These are phyloP conservation scores for Syzygium grande DNA, from an alignment of 345 rosid species.

Conservation along the genomic window DNA sequence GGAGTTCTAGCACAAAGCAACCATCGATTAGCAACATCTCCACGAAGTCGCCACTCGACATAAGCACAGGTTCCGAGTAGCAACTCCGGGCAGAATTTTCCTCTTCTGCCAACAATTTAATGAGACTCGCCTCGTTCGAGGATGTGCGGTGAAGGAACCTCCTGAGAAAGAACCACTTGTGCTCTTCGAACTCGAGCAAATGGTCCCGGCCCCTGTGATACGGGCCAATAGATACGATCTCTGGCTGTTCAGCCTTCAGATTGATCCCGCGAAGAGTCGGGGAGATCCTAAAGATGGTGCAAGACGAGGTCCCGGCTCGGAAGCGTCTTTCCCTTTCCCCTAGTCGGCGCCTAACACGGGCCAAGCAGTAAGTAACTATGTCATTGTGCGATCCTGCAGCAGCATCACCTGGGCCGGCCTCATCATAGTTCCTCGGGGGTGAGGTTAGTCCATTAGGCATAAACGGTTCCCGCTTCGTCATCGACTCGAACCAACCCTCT, in stretches of 20 bases:
- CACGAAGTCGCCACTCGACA: slow-evolving; percentile 10
- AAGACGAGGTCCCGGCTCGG: neutral
- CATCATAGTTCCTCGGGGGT: neutral
- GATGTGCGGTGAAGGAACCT: neutral
- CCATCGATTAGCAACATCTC: slow-evolving; percentile 15
- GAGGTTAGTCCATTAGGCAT: neutral
- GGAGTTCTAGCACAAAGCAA: slow-evolving; percentile 11
- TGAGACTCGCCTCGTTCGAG: neutral
- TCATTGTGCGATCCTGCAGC: neutral
- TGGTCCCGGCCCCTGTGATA: slow-evolving; percentile 5
- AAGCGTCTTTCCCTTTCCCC: neutral
- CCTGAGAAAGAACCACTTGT: slow-evolving; percentile 15
- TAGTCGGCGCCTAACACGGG: neutral
- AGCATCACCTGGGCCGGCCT: neutral
- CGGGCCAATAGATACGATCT: slow-evolving; percentile 13
- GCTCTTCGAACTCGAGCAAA: slow-evolving; percentile 10
- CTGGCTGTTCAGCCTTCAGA: neutral
- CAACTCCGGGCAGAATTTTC: neutral
- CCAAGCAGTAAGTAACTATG: neutral
- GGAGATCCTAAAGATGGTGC: slow-evolving; percentile 1
- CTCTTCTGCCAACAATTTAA: neutral
- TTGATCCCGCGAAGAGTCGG: neutral
- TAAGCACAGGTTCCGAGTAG: neutral
- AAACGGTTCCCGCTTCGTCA: neutral
- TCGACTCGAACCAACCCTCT: neutral